Percentiles rank a stretch among this genome's conserved stretches.
phyloP scores from a whole-genome alignment of 345 rosid species.

The Lepidium aucheri region DNA sequence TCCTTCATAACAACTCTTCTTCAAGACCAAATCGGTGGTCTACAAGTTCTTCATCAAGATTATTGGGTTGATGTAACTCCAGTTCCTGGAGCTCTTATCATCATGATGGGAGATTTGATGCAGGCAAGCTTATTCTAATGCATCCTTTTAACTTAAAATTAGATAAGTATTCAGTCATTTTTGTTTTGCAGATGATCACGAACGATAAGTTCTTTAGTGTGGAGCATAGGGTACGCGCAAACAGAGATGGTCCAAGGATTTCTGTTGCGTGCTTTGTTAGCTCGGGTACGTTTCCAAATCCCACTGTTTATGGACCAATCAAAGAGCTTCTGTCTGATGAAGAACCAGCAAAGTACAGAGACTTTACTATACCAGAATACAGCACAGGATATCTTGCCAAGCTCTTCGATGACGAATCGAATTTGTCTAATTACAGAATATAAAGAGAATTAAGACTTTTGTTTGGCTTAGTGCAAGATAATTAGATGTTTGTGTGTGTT shows the following conservation, averaged over 20 bases:
- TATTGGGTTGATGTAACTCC: slow-evolving; percentile 31
- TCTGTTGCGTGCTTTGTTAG: slow-evolving; percentile 20
- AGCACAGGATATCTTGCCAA: neutral
- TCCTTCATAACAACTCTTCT: slow-evolving; percentile 25
- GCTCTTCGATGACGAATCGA: neutral
- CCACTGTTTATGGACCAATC: slow-evolving; percentile 14
- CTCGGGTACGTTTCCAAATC: slow-evolving; percentile 2
- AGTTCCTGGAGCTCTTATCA: slow-evolving; percentile 23
- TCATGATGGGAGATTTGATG: slow-evolving; percentile 32
- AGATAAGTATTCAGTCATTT: neutral
- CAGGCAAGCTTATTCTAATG: slow-evolving; percentile 8
- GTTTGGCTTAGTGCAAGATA: neutral
- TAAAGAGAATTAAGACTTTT: neutral
- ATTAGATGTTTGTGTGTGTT: too few species aligned
- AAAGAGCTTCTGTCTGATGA: slow-evolving; percentile 13
- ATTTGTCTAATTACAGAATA: neutral
- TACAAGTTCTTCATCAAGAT: slow-evolving; percentile 29
- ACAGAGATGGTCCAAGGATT: slow-evolving; percentile 10
- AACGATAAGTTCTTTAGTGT: slow-evolving; percentile 17
- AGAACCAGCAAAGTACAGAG: slow-evolving; percentile 4
- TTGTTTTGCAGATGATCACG: slow-evolving; percentile 3
- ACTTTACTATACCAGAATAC: slow-evolving; percentile 13
- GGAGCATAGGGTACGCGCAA: slow-evolving; percentile 19
- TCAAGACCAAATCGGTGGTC: slow-evolving; percentile 36
- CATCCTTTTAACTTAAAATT: neutral